A percentile compares a stretch with the other conserved stretches of the same genome.
These are phyloP conservation scores for Zygoascus biomembranicola DNA, from an alignment of 805 yeast genomes.

Conservation along the genomic window DNA sequence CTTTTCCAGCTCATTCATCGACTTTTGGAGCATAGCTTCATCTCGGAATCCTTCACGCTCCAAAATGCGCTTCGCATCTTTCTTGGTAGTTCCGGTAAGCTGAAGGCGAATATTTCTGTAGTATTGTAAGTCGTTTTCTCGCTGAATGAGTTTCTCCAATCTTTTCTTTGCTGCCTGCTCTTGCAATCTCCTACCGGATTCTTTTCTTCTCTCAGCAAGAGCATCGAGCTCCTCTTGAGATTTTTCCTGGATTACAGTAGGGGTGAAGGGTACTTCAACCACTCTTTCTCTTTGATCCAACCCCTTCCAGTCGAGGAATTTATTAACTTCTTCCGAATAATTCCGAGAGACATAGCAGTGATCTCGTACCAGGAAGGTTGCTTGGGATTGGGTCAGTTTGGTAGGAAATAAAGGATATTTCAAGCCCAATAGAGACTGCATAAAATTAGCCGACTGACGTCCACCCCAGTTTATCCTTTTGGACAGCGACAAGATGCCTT, in stretches of 20 bases:
- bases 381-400: constrained; percentile 54
- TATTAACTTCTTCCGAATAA: constrained; percentile 55
- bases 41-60: constrained; percentile 73
- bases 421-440: constrained; percentile 55
- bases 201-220: constrained; percentile 73
- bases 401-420: constrained; percentile 92
- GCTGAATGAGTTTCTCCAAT: constrained; percentile 67
- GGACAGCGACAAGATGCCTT: constrained; percentile 54
- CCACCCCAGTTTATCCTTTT: constrained; percentile 94
- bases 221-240: constrained; percentile 72
- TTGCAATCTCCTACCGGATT: constrained; percentile 81
- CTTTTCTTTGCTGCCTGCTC: constrained; percentile 87
- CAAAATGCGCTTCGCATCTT: constrained; percentile 46
- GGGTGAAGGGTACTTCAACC: constrained; percentile 73
- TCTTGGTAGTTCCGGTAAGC: constrained; percentile 32
- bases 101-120: constrained; percentile 51
- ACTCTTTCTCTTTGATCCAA: constrained; percentile 66
- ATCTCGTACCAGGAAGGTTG: constrained; percentile 60
- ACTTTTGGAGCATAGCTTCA: constrained; percentile 60
- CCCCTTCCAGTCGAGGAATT: constrained; percentile 49
- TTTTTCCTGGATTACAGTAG: constrained; percentile 53
- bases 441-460: constrained; percentile 53
- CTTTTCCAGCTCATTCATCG: constrained; percentile 54
- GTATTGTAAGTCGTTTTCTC: constrained; percentile 72
- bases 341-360: constrained; percentile 69